These are phyloP conservation scores for Fagopyrum esculentum DNA, from an alignment of 148 eudicot species.

Conservation along the genomic window DNA sequence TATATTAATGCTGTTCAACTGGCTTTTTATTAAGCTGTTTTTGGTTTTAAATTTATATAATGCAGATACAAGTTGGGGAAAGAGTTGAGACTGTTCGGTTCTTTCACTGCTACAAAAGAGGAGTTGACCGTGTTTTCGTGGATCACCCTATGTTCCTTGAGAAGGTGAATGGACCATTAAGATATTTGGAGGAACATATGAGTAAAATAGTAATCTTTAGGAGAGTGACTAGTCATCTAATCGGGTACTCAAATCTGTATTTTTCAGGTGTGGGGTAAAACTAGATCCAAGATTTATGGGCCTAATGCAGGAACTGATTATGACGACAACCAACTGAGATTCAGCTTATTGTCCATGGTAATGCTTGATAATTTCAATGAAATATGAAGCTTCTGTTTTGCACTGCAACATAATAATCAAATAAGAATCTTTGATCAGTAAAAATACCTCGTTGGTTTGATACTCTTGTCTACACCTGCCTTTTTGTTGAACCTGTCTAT, in stretches of 20 bases:
- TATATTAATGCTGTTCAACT: neutral
- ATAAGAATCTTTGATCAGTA: neutral
- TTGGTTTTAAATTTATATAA: too few species aligned
- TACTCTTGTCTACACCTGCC: neutral
- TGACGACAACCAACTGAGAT: conserved; percentile 70
- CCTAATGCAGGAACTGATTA: conserved; percentile 72
- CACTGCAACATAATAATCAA: neutral
- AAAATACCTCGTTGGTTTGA: neutral
- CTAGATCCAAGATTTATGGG: conserved; percentile 85
- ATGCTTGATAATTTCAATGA: neutral
- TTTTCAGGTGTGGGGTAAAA: conserved; percentile 90
- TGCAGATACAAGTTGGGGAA: conserved; percentile 32
- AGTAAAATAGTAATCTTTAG: neutral
- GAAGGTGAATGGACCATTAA: conserved; percentile 25
- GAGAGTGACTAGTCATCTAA: conserved; percentile 6
- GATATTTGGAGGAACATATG: neutral
- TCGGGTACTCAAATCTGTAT: neutral
- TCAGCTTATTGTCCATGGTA: conserved; percentile 77
- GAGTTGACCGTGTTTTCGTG: conserved; percentile 57
- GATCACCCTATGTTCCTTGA: conserved; percentile 55
- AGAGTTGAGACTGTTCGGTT: conserved; percentile 35
- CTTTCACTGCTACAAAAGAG: conserved; percentile 58
- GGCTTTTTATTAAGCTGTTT: too few species aligned
- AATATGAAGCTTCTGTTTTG: neutral
- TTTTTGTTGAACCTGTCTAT: neutral